A percentile compares a stretch with the other conserved stretches of the same genome.
phyloP scores from a whole-genome alignment of 495 filamentous ascomycete genomes.

The Pyrenula aspistea region DNA sequence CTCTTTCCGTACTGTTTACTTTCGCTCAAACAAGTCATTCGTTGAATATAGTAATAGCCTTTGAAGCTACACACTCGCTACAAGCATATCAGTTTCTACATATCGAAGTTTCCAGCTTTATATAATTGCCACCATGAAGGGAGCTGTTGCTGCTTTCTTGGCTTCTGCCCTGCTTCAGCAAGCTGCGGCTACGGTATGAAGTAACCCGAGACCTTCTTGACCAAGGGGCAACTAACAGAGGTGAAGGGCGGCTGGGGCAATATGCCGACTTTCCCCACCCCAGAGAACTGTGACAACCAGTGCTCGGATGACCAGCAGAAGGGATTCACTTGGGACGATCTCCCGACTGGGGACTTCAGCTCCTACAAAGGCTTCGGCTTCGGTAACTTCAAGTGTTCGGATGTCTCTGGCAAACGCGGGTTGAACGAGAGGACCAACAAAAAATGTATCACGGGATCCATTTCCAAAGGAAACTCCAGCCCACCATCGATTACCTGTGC shows the following conservation, averaged over 20 bases:
- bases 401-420: slow-evolving; percentile 22
- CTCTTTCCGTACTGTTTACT: not conserved
- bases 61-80: not conserved
- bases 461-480: slow-evolving; percentile 23
- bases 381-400: slow-evolving; percentile 53
- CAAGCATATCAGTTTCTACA: not conserved
- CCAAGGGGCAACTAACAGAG: not conserved
- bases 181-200: slow-evolving; percentile 43
- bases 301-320: slow-evolving; percentile 52
- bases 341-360: slow-evolving; percentile 48
- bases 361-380: slow-evolving; percentile 64
- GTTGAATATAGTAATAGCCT: not conserved
- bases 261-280: slow-evolving; percentile 50
- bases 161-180: slow-evolving; percentile 23
- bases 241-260: slow-evolving; percentile 37
- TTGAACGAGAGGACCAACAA: slow-evolving; percentile 1
- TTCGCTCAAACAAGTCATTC: not conserved
- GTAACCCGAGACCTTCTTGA: slow-evolving; percentile 11
- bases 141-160: slow-evolving; percentile 11
- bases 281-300: slow-evolving; percentile 63
- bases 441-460: slow-evolving; percentile 49
- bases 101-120: not conserved
- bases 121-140: not conserved
- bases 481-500: slow-evolving; percentile 45
- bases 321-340: slow-evolving; percentile 62